Conservation (phyloP, 257 asterid species). For the Prunella vulgaris region DNA sequence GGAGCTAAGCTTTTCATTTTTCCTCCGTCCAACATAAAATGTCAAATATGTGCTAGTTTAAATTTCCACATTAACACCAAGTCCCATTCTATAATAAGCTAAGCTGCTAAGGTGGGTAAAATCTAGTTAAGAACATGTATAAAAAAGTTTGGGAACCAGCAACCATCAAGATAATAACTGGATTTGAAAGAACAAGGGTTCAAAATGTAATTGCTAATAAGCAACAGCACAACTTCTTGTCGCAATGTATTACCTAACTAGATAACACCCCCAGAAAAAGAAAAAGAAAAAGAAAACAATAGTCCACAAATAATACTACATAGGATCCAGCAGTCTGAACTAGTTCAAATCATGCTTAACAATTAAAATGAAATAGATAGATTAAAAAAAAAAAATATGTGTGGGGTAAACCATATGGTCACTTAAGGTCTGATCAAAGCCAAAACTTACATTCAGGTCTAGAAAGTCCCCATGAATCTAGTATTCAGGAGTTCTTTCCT, state of each 20-base stretch:
- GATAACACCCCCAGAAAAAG: not conserved
- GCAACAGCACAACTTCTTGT: not conserved
- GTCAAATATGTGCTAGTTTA: not conserved
- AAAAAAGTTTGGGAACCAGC: not conserved
- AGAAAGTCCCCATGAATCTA: not conserved
- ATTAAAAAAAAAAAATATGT: too few relatives aligned
- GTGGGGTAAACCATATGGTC: not conserved
- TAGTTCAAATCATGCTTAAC: not conserved
- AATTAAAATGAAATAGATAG: not conserved
- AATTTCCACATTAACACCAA: not conserved
- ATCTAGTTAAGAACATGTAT: not conserved
- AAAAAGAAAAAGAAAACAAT: not conserved
- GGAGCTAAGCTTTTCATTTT: not conserved
- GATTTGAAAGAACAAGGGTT: not conserved
- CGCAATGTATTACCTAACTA: not conserved
- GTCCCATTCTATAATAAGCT: not conserved
- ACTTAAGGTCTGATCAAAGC: slow-evolving; percentile 1
- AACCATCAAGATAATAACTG: not conserved
- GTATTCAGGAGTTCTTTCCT: not conserved
- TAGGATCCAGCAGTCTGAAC: not conserved
- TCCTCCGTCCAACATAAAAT: not conserved
- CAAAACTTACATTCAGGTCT: not conserved
- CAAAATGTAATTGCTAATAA: not conserved
- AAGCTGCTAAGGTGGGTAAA: not conserved
- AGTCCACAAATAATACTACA: not conserved